Percentiles rank a stretch among this genome's conserved stretches.
Evolutionary conservation across 805 yeast genomes (phyloP).

Genomic region (Sungouiella thailandica): DNA sequence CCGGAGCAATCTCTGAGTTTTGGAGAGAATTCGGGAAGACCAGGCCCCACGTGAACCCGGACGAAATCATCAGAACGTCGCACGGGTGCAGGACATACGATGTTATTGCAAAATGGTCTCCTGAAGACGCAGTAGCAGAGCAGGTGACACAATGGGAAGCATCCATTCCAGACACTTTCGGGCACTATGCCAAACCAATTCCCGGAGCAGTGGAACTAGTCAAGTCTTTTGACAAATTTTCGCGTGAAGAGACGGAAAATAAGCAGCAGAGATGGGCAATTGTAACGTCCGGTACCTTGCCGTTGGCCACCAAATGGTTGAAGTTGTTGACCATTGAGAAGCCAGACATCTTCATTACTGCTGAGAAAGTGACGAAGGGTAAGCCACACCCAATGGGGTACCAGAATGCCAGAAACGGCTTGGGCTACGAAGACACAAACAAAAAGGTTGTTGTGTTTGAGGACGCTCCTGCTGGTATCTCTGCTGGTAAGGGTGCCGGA

Average conservation of each 20-base stretch:
- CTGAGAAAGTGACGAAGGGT: constrained; percentile 73
- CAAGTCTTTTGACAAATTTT: constrained; percentile 45
- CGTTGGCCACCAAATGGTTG: constrained; percentile 78
- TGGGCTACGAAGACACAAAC: constrained; percentile 33
- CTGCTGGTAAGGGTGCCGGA: constrained; percentile 81
- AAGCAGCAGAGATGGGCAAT: constrained; percentile 69
- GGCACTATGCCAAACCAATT: constrained; percentile 67
- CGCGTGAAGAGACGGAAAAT: constrained; percentile 38
- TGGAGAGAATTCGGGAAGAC: constrained; percentile 71
- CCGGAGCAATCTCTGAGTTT: constrained; percentile 75
- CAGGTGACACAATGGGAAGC: constrained; percentile 65
- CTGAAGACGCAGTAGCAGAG: constrained; percentile 63
- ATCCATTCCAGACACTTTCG: constrained; percentile 65
- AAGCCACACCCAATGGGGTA: constrained; percentile 89
- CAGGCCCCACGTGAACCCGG: constrained; percentile 64
- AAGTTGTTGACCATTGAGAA: constrained; percentile 51
- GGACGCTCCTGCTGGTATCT: constrained; percentile 86
- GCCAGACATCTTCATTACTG: constrained; percentile 78
- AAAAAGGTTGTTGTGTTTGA: constrained; percentile 65
- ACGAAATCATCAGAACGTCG: constrained; percentile 64
- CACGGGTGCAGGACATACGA: constrained; percentile 86
- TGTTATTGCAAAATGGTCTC: constrained; percentile 68
- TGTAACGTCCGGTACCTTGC: constrained; percentile 79
- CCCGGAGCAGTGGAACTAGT: constrained; percentile 70
- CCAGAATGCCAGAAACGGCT: constrained; percentile 48